phyloP scores from a whole-genome alignment of 371 early-diverging fungal species.

The Saksenaea vasiformis region DNA sequence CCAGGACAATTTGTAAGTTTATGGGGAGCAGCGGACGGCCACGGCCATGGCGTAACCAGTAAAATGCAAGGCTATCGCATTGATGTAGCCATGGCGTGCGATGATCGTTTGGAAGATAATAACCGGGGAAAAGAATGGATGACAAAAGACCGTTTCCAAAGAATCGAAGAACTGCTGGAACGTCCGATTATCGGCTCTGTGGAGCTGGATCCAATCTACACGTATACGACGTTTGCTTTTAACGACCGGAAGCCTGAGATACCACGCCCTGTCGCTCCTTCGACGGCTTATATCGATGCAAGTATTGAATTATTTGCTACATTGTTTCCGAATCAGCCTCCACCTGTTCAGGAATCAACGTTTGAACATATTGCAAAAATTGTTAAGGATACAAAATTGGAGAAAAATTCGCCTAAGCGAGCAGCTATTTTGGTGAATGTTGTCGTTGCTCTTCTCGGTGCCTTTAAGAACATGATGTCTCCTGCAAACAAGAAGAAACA shows the following conservation, averaged over 20 bases:
- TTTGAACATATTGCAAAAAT: slow-evolving; percentile 76
- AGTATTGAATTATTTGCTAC: slow-evolving; percentile 72
- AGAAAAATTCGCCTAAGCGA: slow-evolving; percentile 77
- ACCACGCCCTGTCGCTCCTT: slow-evolving; percentile 44
- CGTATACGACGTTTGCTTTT: slow-evolving; percentile 50
- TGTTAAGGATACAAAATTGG: slow-evolving; percentile 60
- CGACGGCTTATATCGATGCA: slow-evolving; percentile 44
- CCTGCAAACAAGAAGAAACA: slow-evolving; percentile 27
- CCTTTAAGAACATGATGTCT: slow-evolving; percentile 64
- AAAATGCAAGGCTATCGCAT: slow-evolving; percentile 59
- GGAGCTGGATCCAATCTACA: slow-evolving; percentile 60
- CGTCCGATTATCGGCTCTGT: slow-evolving; percentile 63
- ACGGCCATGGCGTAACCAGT: slow-evolving; percentile 66
- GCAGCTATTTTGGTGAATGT: slow-evolving; percentile 81
- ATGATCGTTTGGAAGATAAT: slow-evolving; percentile 36
- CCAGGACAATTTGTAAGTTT: slow-evolving; percentile 60
- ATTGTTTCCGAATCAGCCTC: slow-evolving; percentile 62
- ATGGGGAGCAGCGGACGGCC: slow-evolving; percentile 63
- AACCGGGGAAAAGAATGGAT: slow-evolving; percentile 56
- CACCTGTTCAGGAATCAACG: slow-evolving; percentile 72
- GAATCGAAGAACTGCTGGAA: slow-evolving; percentile 57
- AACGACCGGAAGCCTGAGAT: slow-evolving; percentile 11
- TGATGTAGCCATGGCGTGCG: slow-evolving; percentile 42
- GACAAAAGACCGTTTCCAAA: slow-evolving; percentile 59
- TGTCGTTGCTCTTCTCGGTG: slow-evolving; percentile 70